A percentile compares a stretch with the other conserved stretches of the same genome.
These are phyloP conservation scores for Fusarium equiseti DNA, from an alignment of 2,329 filamentous ascomycete species.

Conservation along the genomic window DNA sequence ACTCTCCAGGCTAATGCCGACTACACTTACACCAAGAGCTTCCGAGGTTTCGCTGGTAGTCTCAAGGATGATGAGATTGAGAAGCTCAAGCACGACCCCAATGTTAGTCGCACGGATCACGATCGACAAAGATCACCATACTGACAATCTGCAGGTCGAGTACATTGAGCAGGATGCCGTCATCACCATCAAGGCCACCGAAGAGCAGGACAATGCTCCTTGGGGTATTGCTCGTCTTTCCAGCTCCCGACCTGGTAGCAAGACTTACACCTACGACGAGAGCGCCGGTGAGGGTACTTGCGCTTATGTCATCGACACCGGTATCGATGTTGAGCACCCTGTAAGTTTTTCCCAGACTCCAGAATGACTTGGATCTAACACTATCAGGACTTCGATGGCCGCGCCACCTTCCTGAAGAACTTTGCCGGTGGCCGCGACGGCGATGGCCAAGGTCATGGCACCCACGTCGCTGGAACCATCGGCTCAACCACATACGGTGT, in stretches of 20 bases:
- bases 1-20: conserved; percentile 51
- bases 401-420: conserved; percentile 50
- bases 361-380: neutral
- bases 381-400: conserved; percentile 51
- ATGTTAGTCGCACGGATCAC: conserved; percentile 27
- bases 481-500: conserved; percentile 54
- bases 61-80: conserved; percentile 47
- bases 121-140: neutral
- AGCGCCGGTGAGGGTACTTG: conserved; percentile 57
- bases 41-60: conserved; percentile 48
- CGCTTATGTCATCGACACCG: conserved; percentile 62
- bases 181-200: conserved; percentile 45
- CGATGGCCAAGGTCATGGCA: conserved; percentile 58
- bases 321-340: conserved; percentile 54
- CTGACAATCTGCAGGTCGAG: conserved; percentile 47
- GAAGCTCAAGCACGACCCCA: conserved; percentile 45
- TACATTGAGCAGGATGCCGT: conserved; percentile 57
- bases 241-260: conserved; percentile 47
- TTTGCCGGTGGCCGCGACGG: conserved; percentile 42
- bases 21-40: conserved; percentile 44
- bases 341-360: conserved; percentile 44
- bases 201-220: conserved; percentile 54
- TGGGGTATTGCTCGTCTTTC: conserved; percentile 58
- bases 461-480: conserved; percentile 53
- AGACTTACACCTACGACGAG: conserved; percentile 55